Percentiles rank a stretch among this genome's conserved stretches.
Conservation (phyloP, 495 filamentous ascomycete species). For the Glonium stellatum region DNA sequence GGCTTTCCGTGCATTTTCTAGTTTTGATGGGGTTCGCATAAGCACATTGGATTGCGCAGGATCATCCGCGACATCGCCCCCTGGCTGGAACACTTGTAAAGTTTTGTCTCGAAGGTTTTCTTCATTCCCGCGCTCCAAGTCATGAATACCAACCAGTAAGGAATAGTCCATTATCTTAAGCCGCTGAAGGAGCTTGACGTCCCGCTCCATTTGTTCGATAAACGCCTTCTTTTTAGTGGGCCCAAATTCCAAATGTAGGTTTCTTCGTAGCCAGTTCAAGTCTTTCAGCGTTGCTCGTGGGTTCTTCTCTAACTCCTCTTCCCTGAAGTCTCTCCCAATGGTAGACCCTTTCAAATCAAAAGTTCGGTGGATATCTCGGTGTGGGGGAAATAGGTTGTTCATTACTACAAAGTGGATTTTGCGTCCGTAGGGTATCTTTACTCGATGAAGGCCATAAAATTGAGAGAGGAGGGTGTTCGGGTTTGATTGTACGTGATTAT, state of each 20-base stretch:
- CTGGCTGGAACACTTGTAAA: constrained; percentile 89
- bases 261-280: constrained; percentile 87
- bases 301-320: constrained; percentile 80
- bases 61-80: constrained; percentile 55
- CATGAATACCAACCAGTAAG: constrained; percentile 88
- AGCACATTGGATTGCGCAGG: constrained; percentile 52
- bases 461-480: constrained; percentile 96
- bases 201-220: constrained; percentile 76
- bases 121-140: constrained; percentile 80
- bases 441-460: constrained; percentile 94
- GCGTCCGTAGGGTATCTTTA: constrained; percentile 95
- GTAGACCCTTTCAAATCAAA: constrained; percentile 99
- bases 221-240: constrained; percentile 79
- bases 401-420: constrained; percentile 99
- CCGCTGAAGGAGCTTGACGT: constrained; percentile 76
- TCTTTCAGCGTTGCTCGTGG: constrained; percentile 94
- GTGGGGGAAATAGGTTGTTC: constrained; percentile 98
- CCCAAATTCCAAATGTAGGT: constrained; percentile 79
- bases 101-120: constrained; percentile 95
- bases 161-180: constrained; percentile 99
- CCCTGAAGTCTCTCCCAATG: constrained; percentile 80
- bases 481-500: constrained; percentile 83
- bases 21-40: constrained; percentile 85
- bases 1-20: constrained; percentile 88
- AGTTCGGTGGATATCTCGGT: constrained; percentile 93